Evolutionary conservation across 2,329 filamentous ascomycete genomes (phyloP).

Genomic region (Byssoonygena ceratinophila): DNA sequence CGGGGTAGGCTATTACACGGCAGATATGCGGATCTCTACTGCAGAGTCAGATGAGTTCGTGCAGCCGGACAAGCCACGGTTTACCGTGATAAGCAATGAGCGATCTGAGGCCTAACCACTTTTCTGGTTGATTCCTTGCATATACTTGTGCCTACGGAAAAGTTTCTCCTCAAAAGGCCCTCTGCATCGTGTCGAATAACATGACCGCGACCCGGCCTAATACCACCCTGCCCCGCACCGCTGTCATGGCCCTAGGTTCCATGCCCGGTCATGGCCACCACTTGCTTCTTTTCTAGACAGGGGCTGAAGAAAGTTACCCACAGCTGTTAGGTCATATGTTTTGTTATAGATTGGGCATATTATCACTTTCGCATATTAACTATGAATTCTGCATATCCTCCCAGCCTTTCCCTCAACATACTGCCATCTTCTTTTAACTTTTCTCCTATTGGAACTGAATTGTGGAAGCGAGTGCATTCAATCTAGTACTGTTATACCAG

Average conservation of each 20-base stretch:
- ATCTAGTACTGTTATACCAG: neutral
- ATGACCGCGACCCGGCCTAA: conserved; percentile 6
- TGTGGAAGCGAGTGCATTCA: neutral
- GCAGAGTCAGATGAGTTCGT: conserved; percentile 11
- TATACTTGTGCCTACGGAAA: conserved; percentile 6
- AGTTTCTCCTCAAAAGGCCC: neutral
- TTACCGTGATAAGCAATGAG: conserved; percentile 3
- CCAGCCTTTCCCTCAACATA: neutral
- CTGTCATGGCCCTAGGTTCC: neutral
- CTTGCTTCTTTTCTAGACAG: conserved; percentile 3
- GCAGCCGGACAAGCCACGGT: conserved; percentile 6
- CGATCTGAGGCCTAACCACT: conserved; percentile 3
- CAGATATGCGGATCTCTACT: neutral
- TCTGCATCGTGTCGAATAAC: conserved; percentile 8
- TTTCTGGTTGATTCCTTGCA: conserved; percentile 9
- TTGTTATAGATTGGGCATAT: conserved; percentile 7
- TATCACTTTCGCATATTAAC: conserved; percentile 3
- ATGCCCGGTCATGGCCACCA: conserved; percentile 6
- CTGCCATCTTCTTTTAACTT: neutral
- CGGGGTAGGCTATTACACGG: conserved; percentile 1
- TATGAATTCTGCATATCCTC: neutral
- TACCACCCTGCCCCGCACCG: conserved; percentile 12
- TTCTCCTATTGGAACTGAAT: neutral
- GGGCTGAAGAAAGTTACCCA: neutral
- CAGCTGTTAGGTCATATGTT: conserved; percentile 6